Base-by-base conservation (phyloP, 2,329 filamentous ascomycete species). In the Penicillium sp. region DNA sequence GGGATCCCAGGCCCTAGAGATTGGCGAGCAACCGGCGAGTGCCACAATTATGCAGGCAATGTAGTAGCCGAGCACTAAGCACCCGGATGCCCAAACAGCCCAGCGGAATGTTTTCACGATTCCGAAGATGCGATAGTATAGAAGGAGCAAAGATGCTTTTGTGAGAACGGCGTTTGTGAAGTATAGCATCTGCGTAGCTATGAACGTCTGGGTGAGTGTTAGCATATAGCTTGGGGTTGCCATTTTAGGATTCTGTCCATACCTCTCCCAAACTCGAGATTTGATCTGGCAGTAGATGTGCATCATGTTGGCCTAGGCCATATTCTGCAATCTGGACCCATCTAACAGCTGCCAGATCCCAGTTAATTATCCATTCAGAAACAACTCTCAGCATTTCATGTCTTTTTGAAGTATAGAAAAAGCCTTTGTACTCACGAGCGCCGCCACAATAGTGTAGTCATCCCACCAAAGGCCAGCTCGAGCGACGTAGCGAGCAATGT, bases 71-170 rank as follows among this genome's bases (percentile, higher is more conserved):
- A 60, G 54, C 14, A 70, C 56, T 0, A 70, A 24, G 22, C 56
- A 52, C 6, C 56, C 64, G 2, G 63, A 56, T n/a, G 55, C 24
- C 47, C 54, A 54, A 4, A 72, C 60, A 18, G 57, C 60, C 60
- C 61, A 66, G 16, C 69, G 65, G 52, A 71, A 72, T 35, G 31
- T 16, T 6, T 24, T 50, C 13, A 71, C 63, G 4, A 72, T 56
- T 22, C 68, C 66, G 36, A 72, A 71, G 27, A 72, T 70, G n/a
- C 70, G 65, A 14, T 70, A 56, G 55, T 70, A 72, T 13, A 72
- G 62, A n/a, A 71, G 60, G 4, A 71, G 57, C 9, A 71, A 50
- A 0, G 69, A 70, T 6, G 61, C 40, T 47, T 70, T 71, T 14
- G 67, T 71, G 27, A 66, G 46, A 22, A 65, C 60, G n/a, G 69